Conservation (phyloP, 768 basidiomycete genomes). For the Mrakia blollopis region DNA sequence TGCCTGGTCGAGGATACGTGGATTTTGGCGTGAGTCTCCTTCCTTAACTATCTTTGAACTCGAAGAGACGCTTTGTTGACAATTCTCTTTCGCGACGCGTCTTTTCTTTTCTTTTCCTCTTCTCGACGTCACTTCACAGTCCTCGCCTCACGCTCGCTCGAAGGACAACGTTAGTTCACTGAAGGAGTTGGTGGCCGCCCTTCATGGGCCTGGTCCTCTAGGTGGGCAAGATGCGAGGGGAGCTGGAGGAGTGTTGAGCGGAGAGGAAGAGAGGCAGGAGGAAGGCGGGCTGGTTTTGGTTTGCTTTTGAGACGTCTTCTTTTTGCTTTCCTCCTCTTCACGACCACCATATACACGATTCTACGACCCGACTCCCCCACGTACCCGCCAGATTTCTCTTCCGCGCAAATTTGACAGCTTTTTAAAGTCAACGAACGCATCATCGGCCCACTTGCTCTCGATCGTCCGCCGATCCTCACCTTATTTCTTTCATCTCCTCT, state of each 20-base stretch:
- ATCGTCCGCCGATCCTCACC: neutral
- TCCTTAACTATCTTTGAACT: too few species aligned
- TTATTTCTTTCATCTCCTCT: neutral
- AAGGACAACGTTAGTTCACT: conserved; percentile 17
- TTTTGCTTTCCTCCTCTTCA: neutral
- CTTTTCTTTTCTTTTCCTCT: neutral
- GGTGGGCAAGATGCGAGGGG: neutral
- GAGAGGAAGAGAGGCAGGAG: neutral
- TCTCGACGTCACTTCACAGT: conserved; percentile 33
- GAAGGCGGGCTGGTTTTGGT: neutral
- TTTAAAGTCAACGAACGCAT: too few species aligned
- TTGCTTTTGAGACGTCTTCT: neutral
- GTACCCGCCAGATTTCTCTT: too few species aligned
- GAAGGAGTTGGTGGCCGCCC: conserved; percentile 34
- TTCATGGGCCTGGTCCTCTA: conserved; percentile 11
- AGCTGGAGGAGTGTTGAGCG: neutral
- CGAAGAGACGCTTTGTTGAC: neutral
- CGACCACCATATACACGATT: too few species aligned
- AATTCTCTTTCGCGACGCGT: neutral
- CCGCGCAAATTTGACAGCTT: too few species aligned
- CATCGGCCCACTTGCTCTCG: neutral
- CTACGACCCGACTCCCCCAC: too few species aligned
- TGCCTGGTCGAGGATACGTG: conserved; percentile 29
- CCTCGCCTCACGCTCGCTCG: conserved; percentile 4
- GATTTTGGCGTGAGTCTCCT: conserved; percentile 31